Evolutionary conservation across 176 grass and related monocot genomes (phyloP), one percentile per base, ranked within the genome.

Genomic region (Lolium perenne): DNA sequence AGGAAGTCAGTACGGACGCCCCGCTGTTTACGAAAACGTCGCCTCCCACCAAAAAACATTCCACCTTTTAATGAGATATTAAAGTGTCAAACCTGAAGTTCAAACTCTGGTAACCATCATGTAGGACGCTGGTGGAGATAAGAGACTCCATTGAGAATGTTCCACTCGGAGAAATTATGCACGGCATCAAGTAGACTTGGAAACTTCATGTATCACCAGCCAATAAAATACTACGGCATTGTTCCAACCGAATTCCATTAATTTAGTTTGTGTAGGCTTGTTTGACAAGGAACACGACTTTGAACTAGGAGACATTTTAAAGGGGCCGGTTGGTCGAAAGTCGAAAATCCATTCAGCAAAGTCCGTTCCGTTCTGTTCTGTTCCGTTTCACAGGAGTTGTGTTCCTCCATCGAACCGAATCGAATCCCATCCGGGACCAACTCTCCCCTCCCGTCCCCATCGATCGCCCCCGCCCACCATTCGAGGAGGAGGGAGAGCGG

Each of bases 341-440:
- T 35, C 8, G 20, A 2, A 48, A 73, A 59, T 56, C 53, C 21
- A 15, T 47, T 73, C 35, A 72, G 13, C 23, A 85, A 77, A 77
- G 59, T 77, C 59, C 41, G 3, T 16, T 20, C 68, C 17, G 61
- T 57, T 68, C 59, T 15, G 53, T 71, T 49, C 51, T 15, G 53
- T 71, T 49, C 51, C 65, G 78, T 63, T 74, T 56, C 70, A 46
- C 83, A 54, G 60, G 81, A 51, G 17, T 55, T 54, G 60, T 35
- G 32, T 35, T 35, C 32, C 58, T 23, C 59, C 73, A 55, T 23
- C 59, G 83, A 83, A n/a, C 16, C 60, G 22, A 46, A 29, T 61
- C 57, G 13, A 72, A 51, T 63, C 72, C 26, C 41, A 67, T 66
- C 60, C 50, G 4, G 1, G 22, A 63, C 4, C 8, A 23, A 35